These are phyloP conservation scores for Linnemannia exigua DNA, from an alignment of 192 early-diverging fungal genomes.

Conservation along the genomic window DNA sequence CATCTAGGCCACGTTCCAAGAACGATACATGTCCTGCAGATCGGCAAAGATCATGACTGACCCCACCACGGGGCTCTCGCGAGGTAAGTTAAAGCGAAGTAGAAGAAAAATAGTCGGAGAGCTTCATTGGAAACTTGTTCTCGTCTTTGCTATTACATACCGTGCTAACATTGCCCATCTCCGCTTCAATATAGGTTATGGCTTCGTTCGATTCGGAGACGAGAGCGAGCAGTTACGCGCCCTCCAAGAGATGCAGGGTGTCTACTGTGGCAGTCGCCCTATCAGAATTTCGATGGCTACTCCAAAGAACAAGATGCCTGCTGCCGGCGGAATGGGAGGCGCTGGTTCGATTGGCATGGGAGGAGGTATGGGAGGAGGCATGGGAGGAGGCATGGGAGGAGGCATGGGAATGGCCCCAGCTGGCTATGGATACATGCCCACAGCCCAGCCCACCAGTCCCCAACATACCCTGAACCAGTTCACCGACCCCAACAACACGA, in stretches of 20 bases:
- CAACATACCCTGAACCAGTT: conserved; percentile 58
- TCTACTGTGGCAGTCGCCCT: conserved; percentile 83
- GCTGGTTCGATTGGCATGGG: conserved; percentile 61
- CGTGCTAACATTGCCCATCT: not conserved
- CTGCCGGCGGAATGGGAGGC: conserved; percentile 13
- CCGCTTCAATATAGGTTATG: conserved; percentile 74
- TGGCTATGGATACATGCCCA: conserved; percentile 36
- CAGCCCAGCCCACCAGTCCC: conserved; percentile 51
- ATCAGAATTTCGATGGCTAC: conserved; percentile 94
- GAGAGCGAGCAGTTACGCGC: conserved; percentile 93
- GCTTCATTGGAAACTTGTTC: not conserved
- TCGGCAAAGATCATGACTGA: conserved; percentile 97
- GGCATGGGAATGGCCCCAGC: conserved; percentile 12
- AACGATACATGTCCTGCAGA: conserved; percentile 87
- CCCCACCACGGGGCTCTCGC: conserved; percentile 81
- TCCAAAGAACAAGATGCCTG: conserved; percentile 77
- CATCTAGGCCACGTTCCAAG: conserved; percentile 39
- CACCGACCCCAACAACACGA: conserved; percentile 93
- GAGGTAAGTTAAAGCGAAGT: conserved; percentile 59
- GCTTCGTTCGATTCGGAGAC: conserved; percentile 93
- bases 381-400: no score
- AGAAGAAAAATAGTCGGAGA: conserved; percentile 6
- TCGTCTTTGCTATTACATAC: not conserved
- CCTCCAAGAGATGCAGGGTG: conserved; percentile 91
- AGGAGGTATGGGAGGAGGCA: conserved; percentile 55